phyloP scores from a whole-genome alignment of 73 alveolate species.

The Paramecium primaurelia region DNA sequence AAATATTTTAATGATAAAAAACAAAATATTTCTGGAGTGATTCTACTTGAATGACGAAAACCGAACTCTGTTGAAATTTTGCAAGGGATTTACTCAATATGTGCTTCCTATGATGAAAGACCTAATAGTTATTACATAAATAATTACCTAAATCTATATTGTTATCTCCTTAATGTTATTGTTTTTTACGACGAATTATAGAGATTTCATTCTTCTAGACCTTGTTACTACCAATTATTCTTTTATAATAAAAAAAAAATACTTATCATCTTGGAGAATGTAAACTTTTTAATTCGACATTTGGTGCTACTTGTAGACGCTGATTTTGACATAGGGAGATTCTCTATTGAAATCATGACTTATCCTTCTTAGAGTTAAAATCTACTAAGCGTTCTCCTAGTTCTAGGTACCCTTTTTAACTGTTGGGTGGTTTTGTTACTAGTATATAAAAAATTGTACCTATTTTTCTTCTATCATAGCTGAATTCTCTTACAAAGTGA shows the following conservation, averaged over 20 bases:
- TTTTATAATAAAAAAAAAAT: background rate
- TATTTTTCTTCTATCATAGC: background rate
- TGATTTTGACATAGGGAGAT: background rate
- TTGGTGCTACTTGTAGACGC: background rate
- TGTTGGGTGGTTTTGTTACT: background rate
- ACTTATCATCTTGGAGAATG: slow-evolving; percentile 14
- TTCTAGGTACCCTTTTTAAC: background rate
- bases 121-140: background rate
- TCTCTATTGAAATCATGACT: background rate
- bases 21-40: background rate
- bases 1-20: background rate
- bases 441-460: background rate
- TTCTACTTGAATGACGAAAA: background rate
- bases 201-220: background rate
- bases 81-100: background rate
- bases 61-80: slow-evolving; percentile 4
- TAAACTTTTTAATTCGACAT: background rate
- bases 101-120: background rate
- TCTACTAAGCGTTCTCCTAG: background rate
- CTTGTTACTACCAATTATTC: background rate
- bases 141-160: background rate
- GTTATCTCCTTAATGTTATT: background rate
- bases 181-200: background rate
- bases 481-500: background rate
- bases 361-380: background rate